Evolutionary conservation across 495 filamentous ascomycete species (phyloP).

Genomic region (Niebla homalea): DNA sequence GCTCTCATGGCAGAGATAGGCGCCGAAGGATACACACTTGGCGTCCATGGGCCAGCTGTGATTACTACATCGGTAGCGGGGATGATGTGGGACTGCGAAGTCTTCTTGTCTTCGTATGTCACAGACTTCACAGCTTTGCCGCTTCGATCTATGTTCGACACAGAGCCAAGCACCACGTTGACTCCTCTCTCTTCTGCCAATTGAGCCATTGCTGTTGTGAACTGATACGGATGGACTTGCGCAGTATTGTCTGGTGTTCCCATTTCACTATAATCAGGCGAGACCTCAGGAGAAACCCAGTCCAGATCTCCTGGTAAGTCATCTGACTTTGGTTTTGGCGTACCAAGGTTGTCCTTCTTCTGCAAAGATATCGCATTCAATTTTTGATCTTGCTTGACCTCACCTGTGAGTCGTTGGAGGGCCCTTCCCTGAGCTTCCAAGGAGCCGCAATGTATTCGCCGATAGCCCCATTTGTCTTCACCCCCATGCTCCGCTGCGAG

Average conservation of each 20-base stretch:
- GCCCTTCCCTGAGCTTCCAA: conserved; percentile 44
- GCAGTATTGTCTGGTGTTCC: conserved; percentile 67
- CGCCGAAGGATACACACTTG: conserved; percentile 53
- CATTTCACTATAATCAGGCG: conserved; percentile 71
- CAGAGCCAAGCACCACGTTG: conserved; percentile 54
- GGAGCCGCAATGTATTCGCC: conserved; percentile 63
- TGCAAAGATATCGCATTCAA: conserved; percentile 43
- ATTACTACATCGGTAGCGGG: conserved; percentile 72
- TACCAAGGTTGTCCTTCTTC: conserved; percentile 54
- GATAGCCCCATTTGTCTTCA: conserved; percentile 75
- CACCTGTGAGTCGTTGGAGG: conserved; percentile 19
- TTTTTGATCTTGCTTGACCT: conserved; percentile 18
- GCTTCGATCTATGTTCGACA: conserved; percentile 46
- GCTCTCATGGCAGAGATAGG: conserved; percentile 74
- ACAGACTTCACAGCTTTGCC: conserved; percentile 47
- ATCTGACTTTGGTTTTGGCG: conserved; percentile 43
- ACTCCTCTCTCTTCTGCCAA: conserved; percentile 66
- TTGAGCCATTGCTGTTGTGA: conserved; percentile 76
- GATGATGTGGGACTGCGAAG: conserved; percentile 42
- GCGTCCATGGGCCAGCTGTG: conserved; percentile 85
- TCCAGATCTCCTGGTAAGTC: conserved; percentile 68
- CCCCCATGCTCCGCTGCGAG: conserved; percentile 79
- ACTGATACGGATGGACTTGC: conserved; percentile 87
- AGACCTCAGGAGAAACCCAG: conserved; percentile 61
- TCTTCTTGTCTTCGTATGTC: conserved; percentile 58